Percentiles rank a stretch among this genome's conserved stretches.
Conservation (phyloP, 164 flowering plant genomes). For the Annona cherimola region DNA sequence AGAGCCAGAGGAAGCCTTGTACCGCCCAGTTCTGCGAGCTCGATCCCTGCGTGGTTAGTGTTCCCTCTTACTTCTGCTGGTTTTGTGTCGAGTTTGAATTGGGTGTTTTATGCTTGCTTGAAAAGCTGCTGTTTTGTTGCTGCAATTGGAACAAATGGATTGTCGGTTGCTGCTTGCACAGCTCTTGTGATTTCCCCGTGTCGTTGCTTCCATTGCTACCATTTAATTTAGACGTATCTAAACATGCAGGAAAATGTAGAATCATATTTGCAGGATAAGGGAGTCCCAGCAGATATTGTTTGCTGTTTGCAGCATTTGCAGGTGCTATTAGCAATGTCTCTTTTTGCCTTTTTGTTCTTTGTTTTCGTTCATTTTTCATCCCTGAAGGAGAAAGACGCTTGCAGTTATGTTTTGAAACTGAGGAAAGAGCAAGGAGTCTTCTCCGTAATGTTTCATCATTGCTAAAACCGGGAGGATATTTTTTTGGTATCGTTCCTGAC, state of each 20-base stretch:
- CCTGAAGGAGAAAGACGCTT: slow-evolving; percentile 8
- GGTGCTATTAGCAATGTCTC: slow-evolving; percentile 30
- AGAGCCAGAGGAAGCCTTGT: slow-evolving; percentile 68
- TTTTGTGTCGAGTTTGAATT: background rate
- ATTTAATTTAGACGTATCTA: background rate
- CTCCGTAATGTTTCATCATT: slow-evolving; percentile 74
- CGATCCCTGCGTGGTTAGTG: slow-evolving; percentile 70
- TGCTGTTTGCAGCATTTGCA: slow-evolving; percentile 93
- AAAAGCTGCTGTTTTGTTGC: background rate
- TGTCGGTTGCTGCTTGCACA: background rate
- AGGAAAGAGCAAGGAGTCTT: slow-evolving; percentile 79
- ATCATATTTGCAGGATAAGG: slow-evolving; percentile 45
- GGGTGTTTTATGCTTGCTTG: no score
- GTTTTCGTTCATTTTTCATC: background rate
- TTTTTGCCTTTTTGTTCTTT: background rate
- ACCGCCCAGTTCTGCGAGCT: slow-evolving; percentile 67
- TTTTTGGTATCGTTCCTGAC: slow-evolving; percentile 96
- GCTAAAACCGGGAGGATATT: slow-evolving; percentile 93
- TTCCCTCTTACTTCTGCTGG: background rate
- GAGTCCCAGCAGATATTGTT: slow-evolving; percentile 59
- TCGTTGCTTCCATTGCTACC: no score
- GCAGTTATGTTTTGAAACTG: slow-evolving; percentile 85
- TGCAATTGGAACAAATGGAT: background rate
- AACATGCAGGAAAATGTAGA: slow-evolving; percentile 55
- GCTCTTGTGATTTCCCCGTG: background rate